Percentiles rank a stretch among this genome's conserved stretches.
Evolutionary conservation across 2,329 filamentous ascomycete species (phyloP).

Genomic region (Plenodomus lindquistii): DNA sequence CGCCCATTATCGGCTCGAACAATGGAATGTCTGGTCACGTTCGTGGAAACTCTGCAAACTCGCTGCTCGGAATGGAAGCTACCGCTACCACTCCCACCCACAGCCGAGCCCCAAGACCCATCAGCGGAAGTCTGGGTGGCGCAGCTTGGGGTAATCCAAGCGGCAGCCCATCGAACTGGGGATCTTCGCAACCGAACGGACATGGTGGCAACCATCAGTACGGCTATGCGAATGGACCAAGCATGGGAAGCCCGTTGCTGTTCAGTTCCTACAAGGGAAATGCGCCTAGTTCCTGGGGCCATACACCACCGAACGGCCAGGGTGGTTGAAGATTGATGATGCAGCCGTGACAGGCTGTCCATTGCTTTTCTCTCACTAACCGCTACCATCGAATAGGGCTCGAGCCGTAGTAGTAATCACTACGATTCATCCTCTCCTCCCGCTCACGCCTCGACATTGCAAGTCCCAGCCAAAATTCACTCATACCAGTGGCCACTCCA

Average conservation of each 20-base stretch:
- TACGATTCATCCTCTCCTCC: not conserved
- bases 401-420: not conserved
- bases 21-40: slow-evolving; percentile 45
- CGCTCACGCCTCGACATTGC: not conserved
- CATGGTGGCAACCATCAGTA: slow-evolving; percentile 24
- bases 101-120: slow-evolving; percentile 20
- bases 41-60: slow-evolving; percentile 50
- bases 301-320: slow-evolving; percentile 43
- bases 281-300: slow-evolving; percentile 38
- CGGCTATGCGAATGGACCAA: slow-evolving; percentile 23
- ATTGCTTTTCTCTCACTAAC: slow-evolving; percentile 4
- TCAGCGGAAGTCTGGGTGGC: slow-evolving; percentile 38
- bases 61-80: slow-evolving; percentile 39
- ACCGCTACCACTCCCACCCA: slow-evolving; percentile 21
- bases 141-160: slow-evolving; percentile 38
- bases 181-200: slow-evolving; percentile 27
- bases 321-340: slow-evolving; percentile 36
- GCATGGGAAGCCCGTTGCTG: slow-evolving; percentile 47
- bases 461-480: not conserved
- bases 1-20: slow-evolving; percentile 39
- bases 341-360: slow-evolving; percentile 19
- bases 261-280: slow-evolving; percentile 46
- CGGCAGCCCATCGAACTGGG: slow-evolving; percentile 27
- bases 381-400: not conserved
- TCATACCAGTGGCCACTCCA: not conserved